A percentile compares a stretch with the other conserved stretches of the same genome.
Conservation (phyloP, 345 rosid genomes). For the Orychophragmus violaceus region DNA sequence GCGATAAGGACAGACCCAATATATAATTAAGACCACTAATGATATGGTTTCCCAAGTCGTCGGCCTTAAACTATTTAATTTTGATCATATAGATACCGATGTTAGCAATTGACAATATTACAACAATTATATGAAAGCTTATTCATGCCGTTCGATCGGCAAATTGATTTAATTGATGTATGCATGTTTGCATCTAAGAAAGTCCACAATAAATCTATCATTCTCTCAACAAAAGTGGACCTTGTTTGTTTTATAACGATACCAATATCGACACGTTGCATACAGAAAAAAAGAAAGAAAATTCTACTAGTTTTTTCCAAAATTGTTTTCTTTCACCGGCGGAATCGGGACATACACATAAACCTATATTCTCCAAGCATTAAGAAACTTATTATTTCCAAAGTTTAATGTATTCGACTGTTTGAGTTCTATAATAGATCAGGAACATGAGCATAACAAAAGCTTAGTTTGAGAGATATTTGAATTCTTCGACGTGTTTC, state of each 20-base stretch:
- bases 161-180: not conserved
- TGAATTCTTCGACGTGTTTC: not conserved
- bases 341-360: not conserved
- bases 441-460: not conserved
- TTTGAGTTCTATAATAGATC: not conserved
- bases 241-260: not conserved
- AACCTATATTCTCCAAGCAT: not conserved
- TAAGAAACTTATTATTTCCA: not conserved
- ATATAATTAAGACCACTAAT: not conserved
- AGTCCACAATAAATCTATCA: not conserved
- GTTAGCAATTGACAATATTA: constrained; percentile 1
- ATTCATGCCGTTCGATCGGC: not conserved
- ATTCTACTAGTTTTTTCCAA: no score
- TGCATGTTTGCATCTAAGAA: not conserved
- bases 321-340: not conserved
- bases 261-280: not conserved
- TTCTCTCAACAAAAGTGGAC: not conserved
- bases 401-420: not conserved
- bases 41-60: constrained; percentile 13
- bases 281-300: not conserved
- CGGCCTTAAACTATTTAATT: not conserved
- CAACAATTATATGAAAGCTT: not conserved
- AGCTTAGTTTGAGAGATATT: not conserved
- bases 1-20: constrained; percentile 10
- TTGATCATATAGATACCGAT: not conserved